Percentiles rank a stretch among this genome's conserved stretches.
These are phyloP conservation scores for Vaccinium myrtillus DNA, from an alignment of 148 eudicot genomes.

Conservation along the genomic window DNA sequence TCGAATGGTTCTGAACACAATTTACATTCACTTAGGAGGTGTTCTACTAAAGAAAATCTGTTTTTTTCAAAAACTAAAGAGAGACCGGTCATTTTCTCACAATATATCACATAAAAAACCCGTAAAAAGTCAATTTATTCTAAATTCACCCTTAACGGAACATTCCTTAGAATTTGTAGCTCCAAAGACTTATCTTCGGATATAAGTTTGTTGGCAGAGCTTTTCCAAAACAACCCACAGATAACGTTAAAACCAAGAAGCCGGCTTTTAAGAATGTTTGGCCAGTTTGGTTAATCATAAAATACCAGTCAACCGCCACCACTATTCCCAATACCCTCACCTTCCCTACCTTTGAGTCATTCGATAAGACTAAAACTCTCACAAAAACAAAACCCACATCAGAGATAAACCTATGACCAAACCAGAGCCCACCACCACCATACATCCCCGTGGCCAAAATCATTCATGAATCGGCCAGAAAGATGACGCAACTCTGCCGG, in stretches of 20 bases:
- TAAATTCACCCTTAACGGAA: too few species aligned
- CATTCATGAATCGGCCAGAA: slow-evolving; percentile 42
- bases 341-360: not conserved
- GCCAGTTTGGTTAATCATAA: slow-evolving; percentile 10
- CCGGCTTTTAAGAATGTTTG: slow-evolving; percentile 28
- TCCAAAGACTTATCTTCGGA: not conserved
- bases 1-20: too few species aligned
- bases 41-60: too few species aligned
- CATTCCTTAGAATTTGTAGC: not conserved
- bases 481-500: slow-evolving; percentile 67
- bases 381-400: not conserved
- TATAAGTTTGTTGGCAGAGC: not conserved
- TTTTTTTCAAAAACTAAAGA: too few species aligned
- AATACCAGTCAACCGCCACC: slow-evolving; percentile 28
- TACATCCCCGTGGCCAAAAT: slow-evolving; percentile 25
- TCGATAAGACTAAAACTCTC: not conserved
- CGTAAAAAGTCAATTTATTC: too few species aligned
- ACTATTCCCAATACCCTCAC: not conserved
- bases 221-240: slow-evolving; percentile 7
- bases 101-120: too few species aligned
- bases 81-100: too few species aligned
- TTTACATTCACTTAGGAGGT: too few species aligned
- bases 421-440: not conserved
- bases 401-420: slow-evolving; percentile 1
- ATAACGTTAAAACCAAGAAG: slow-evolving; percentile 14